Evolutionary conservation across 805 yeast species (phyloP).

Genomic region (Candida coquimbonensis): DNA sequence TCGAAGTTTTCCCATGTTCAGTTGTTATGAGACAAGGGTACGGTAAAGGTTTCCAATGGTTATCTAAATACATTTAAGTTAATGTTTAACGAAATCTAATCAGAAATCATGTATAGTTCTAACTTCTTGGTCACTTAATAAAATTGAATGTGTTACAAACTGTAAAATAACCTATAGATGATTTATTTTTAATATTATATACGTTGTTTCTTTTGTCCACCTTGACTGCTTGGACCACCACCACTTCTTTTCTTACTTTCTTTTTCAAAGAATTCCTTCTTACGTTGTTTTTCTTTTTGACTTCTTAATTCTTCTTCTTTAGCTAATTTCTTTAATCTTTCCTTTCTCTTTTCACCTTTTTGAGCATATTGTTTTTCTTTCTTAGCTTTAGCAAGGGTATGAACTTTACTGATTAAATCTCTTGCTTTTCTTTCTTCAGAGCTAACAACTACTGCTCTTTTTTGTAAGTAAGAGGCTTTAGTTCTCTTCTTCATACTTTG

Average conservation of each 20-base stretch:
- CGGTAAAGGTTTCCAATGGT: constrained; percentile 98
- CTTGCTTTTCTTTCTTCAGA: constrained; percentile 94
- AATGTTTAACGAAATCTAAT: background rate
- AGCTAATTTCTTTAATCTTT: constrained; percentile 68
- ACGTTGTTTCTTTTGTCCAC: constrained; percentile 25
- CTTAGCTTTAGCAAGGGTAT: constrained; percentile 80
- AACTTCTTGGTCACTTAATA: background rate
- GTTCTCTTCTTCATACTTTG: constrained; percentile 83
- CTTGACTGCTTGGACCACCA: constrained; percentile 19
- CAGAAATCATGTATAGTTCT: background rate
- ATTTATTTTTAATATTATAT: constrained; percentile 2
- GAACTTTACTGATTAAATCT: constrained; percentile 77
- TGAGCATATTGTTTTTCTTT: constrained; percentile 68
- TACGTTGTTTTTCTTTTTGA: constrained; percentile 76
- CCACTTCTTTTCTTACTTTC: constrained; percentile 58
- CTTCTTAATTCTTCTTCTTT: constrained; percentile 60
- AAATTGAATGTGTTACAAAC: background rate
- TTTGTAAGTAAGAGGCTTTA: constrained; percentile 72
- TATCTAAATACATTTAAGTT: constrained; percentile 81
- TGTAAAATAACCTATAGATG: background rate
- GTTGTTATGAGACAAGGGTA: constrained; percentile 98
- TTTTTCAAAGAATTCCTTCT: constrained; percentile 76
- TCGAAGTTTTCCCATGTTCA: constrained; percentile 95
- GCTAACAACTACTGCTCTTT: constrained; percentile 88
- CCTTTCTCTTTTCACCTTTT: constrained; percentile 69